Percentiles rank a stretch among this genome's conserved stretches.
Evolutionary conservation across 345 rosid genomes (phyloP).

Genomic region (Brassica carinata): DNA sequence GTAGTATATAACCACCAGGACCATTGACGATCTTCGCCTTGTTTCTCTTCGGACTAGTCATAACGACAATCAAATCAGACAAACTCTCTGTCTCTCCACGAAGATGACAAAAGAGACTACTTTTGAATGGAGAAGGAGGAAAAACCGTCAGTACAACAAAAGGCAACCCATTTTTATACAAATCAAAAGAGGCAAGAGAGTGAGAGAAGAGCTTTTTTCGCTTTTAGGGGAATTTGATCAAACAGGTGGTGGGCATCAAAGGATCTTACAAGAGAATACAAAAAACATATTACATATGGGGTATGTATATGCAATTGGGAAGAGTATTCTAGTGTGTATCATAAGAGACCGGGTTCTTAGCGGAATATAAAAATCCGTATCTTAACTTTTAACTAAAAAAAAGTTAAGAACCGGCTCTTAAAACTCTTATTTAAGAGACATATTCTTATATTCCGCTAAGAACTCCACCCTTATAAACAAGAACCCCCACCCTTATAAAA

Average conservation of each 20-base stretch:
- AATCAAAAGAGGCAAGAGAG: slow-evolving; percentile 13
- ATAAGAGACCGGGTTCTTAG: no score
- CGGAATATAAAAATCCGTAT: no score
- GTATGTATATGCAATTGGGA: no score
- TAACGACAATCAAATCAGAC: slow-evolving; percentile 17
- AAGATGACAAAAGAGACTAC: slow-evolving; percentile 19
- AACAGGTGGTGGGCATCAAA: not conserved
- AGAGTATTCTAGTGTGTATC: no score
- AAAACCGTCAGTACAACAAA: slow-evolving; percentile 39
- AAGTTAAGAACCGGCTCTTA: no score
- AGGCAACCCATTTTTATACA: slow-evolving; percentile 44
- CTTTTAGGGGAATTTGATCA: not conserved
- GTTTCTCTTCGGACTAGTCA: slow-evolving; percentile 35
- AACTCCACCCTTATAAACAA: no score
- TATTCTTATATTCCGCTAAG: no score
- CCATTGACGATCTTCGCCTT: slow-evolving; percentile 61
- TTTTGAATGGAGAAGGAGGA: not conserved
- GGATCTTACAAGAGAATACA: not conserved
- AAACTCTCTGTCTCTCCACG: slow-evolving; percentile 17
- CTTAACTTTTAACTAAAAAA: no score
- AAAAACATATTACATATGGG: no score
- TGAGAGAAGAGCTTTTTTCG: not conserved
- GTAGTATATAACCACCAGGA: slow-evolving; percentile 70
- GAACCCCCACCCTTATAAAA: no score
- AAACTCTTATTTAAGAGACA: no score